Percentiles rank a stretch among this genome's conserved stretches.
phyloP scores from a whole-genome alignment of 2,329 filamentous ascomycete genomes.

The Epichloe gansuensis region DNA sequence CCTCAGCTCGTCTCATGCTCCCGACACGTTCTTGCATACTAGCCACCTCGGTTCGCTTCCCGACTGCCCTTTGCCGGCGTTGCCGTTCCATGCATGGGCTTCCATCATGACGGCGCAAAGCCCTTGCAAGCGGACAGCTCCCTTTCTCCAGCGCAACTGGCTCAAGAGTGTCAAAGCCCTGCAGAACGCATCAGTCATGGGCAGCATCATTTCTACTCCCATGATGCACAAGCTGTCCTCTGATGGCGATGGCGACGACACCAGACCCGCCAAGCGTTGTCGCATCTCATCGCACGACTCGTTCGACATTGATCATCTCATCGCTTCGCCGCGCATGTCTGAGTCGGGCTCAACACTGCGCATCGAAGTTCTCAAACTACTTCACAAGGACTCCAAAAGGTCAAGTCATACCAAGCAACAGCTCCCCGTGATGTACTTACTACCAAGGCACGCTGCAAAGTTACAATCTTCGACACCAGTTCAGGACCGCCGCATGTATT shows the following conservation, averaged over 20 bases:
- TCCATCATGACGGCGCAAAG: slow-evolving; percentile 36
- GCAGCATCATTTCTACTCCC: slow-evolving; percentile 28
- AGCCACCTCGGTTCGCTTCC: neutral
- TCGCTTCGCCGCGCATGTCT: slow-evolving; percentile 17
- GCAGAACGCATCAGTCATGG: slow-evolving; percentile 29
- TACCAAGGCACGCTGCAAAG: slow-evolving; percentile 25
- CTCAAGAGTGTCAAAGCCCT: slow-evolving; percentile 32
- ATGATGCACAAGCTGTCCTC: slow-evolving; percentile 22
- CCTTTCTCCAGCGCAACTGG: slow-evolving; percentile 45
- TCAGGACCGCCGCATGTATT: slow-evolving; percentile 29
- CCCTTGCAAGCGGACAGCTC: slow-evolving; percentile 35
- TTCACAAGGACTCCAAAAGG: slow-evolving; percentile 33
- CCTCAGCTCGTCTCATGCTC: slow-evolving; percentile 2
- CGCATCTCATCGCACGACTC: slow-evolving; percentile 31
- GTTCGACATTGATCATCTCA: slow-evolving; percentile 20
- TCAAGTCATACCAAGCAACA: slow-evolving; percentile 17
- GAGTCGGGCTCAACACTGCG: slow-evolving; percentile 32
- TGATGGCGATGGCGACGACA: slow-evolving; percentile 22
- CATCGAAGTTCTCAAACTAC: slow-evolving; percentile 41
- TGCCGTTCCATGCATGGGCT: slow-evolving; percentile 21
- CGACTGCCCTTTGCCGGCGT: slow-evolving; percentile 1
- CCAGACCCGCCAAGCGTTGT: slow-evolving; percentile 36
- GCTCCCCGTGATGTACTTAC: slow-evolving; percentile 19
- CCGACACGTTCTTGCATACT: slow-evolving; percentile 3
- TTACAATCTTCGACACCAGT: slow-evolving; percentile 24